Percentiles rank a stretch among this genome's conserved stretches.
phyloP scores from a whole-genome alignment of 352 stramenopile genomes.

The Globisporangium sylvaticum region DNA sequence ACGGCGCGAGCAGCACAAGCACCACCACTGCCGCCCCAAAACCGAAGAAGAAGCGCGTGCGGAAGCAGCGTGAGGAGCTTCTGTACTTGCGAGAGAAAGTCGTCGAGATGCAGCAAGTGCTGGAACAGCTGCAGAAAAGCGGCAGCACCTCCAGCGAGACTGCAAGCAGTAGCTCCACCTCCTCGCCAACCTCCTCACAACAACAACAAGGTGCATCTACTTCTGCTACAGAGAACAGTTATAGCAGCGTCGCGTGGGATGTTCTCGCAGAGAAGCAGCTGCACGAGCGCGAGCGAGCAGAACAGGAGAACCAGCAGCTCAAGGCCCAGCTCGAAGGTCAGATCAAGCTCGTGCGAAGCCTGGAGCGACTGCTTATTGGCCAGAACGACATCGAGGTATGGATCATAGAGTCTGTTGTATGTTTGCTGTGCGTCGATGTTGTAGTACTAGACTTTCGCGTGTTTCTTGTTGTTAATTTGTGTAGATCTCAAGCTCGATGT shows the following conservation, averaged over 20 bases:
- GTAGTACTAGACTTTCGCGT: background rate
- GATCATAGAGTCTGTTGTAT: background rate
- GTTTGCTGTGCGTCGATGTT: background rate
- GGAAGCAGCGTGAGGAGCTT: conserved; percentile 10
- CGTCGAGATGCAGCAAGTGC: conserved; percentile 10
- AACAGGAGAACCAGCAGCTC: conserved; percentile 32
- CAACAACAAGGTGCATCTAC: background rate
- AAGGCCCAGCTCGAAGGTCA: conserved; percentile 26
- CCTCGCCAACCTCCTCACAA: background rate
- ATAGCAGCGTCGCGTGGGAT: conserved; percentile 19
- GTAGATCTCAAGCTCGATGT: conserved; percentile 10
- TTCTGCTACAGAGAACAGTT: background rate
- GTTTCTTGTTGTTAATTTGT: background rate
- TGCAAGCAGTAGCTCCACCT: background rate
- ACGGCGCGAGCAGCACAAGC: background rate
- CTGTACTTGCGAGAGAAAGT: conserved; percentile 13
- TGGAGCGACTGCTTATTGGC: conserved; percentile 24
- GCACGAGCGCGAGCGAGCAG: conserved; percentile 19
- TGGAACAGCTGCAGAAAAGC: background rate
- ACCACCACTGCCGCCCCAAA: background rate
- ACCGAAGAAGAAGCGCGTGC: conserved; percentile 14
- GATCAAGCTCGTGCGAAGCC: conserved; percentile 27
- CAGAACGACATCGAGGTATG: conserved; percentile 19
- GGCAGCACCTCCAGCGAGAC: background rate
- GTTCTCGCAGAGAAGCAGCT: conserved; percentile 25